Base-by-base conservation (phyloP, 2,329 filamentous ascomycete genomes). In the Colletotrichum incanum region DNA sequence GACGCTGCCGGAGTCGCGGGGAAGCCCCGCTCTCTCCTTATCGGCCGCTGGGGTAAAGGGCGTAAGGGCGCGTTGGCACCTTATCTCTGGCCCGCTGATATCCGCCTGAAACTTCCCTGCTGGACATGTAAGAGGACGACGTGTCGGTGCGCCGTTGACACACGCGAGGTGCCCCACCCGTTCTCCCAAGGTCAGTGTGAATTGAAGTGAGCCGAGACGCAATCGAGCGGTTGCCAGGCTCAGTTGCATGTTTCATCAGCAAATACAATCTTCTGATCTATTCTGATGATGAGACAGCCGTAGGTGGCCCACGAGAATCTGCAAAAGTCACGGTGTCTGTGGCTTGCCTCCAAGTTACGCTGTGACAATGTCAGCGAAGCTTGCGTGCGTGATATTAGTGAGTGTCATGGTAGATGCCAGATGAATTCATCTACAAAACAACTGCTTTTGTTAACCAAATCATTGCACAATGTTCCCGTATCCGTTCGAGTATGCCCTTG, bases 71-170 rank as follows among this genome's bases (percentile, higher is more conserved):
- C 43, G 50, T 50, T 52, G 49, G 34, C 31, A 58, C 31, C 37
- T 49, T 60, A 67, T 49, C 73, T 62, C 64, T 73, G 71, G 61
- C 65, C 71, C 73, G 67, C 71, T 67, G 71, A 68, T 73, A 74
- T 64, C 73, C 73, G 73, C 55, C 34, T 65, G 39, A 62, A 72
- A 64, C 72, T 65, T 72, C 61, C 67, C 49, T 73, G 61, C 49
- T 55, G 50, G 55, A 60, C 20, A 47, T 9, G 59, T 62, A 14
- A 37, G 23, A 20, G 43, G n/a, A n/a, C n/a, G n/a, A n/a, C n/a
- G n/a, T 41, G 43, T 37, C 43, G 55, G 39, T 60, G 31, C 18
- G 59, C 34, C n/a, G 47, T 64, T 50, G 47, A 43, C 61, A 31
- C 34, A 41, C 34, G 34, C 23, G 37, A 23, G 11, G 5, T 14